Evolutionary conservation across 1,284 basidiomycete genomes (phyloP).

Genomic region (Sporisorium reilianum): DNA sequence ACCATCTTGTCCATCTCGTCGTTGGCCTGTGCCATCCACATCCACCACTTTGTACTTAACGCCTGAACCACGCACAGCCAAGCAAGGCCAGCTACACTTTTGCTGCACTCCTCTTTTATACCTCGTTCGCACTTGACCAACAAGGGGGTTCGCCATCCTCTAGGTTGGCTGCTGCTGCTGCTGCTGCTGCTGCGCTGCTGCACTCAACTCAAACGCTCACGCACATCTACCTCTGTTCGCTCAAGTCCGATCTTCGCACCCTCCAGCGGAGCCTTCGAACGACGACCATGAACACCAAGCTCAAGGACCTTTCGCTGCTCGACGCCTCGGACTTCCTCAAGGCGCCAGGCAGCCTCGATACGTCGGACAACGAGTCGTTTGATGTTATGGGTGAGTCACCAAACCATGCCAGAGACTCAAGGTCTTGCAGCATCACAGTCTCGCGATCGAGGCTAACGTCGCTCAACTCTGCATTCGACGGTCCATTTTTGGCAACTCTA

Average conservation of each 20-base stretch:
- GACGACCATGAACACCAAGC: constrained; percentile 46
- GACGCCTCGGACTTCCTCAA: constrained; percentile 59
- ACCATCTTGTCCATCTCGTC: constrained; percentile 2
- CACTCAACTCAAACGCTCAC: constrained; percentile 6
- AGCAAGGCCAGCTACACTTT: neutral
- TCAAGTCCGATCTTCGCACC: neutral
- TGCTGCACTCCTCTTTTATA: neutral
- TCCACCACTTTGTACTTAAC: constrained; percentile 2
- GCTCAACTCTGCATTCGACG: constrained; percentile 1
- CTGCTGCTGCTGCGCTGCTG: too few species aligned
- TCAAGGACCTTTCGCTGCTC: constrained; percentile 54
- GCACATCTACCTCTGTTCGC: neutral
- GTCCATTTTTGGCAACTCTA: neutral
- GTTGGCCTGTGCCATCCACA: neutral
- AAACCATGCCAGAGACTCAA: neutral
- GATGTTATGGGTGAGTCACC: constrained; percentile 44
- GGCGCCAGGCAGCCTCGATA: constrained; percentile 36
- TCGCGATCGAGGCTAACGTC: neutral
- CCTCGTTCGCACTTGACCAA: neutral
- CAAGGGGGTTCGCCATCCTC: neutral
- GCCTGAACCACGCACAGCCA: neutral
- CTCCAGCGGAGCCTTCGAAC: constrained; percentile 3
- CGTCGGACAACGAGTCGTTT: constrained; percentile 43
- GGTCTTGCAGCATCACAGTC: neutral
- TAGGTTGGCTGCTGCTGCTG: constrained; percentile 2